A percentile compares a stretch with the other conserved stretches of the same genome.
Conservation (phyloP, 331 rosid genomes). For the Stylosanthes scabra region DNA sequence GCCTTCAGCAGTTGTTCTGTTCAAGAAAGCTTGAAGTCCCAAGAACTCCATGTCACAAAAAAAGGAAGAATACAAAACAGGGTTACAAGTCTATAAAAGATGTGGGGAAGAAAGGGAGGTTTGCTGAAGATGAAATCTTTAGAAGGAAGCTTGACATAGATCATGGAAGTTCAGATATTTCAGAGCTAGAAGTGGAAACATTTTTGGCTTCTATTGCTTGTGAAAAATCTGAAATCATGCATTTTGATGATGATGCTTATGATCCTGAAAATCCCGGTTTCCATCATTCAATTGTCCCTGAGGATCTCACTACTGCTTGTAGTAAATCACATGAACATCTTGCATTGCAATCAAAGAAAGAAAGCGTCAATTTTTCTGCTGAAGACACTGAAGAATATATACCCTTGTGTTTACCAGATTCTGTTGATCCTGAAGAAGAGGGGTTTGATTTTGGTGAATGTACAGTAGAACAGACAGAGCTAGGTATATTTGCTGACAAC, state of each 20-base stretch:
- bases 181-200: constrained; percentile 24
- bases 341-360: constrained; percentile 33
- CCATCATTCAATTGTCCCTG: constrained; percentile 4
- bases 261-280: constrained; percentile 49
- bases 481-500: constrained; percentile 8
- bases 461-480: constrained; percentile 18
- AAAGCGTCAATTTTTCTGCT: neutral
- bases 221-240: constrained; percentile 24
- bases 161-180: constrained; percentile 21
- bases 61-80: constrained; percentile 1
- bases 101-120: constrained; percentile 22
- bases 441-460: constrained; percentile 2
- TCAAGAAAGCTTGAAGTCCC: constrained; percentile 29
- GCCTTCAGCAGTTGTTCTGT: constrained; percentile 40
- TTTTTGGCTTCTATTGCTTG: constrained; percentile 19
- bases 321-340: constrained; percentile 32
- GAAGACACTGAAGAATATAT: constrained; percentile 39
- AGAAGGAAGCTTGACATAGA: constrained; percentile 8
- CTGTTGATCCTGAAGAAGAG: constrained; percentile 41
- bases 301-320: constrained; percentile 6
- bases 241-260: constrained; percentile 31
- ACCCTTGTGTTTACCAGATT: constrained; percentile 45
- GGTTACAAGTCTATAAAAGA: constrained; percentile 2
- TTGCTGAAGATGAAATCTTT: neutral
- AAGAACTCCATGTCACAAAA: constrained; percentile 2